Evolutionary conservation across 2,329 filamentous ascomycete species (phyloP).

Genomic region (Tolypocladium amazonense): DNA sequence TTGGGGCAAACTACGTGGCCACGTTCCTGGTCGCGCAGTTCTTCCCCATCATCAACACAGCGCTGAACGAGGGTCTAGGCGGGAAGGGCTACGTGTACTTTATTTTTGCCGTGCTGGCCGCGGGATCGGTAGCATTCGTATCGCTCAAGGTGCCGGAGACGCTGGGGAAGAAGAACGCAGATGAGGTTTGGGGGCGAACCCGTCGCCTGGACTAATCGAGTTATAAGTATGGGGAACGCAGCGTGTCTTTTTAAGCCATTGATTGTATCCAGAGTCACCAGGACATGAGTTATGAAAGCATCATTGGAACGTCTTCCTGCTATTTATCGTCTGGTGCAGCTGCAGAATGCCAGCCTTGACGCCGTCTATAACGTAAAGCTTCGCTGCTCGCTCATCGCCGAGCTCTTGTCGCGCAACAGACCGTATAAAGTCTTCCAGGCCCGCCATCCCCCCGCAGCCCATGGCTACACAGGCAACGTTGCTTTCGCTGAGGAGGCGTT

Average conservation of each 20-base stretch:
- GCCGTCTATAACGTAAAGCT: slow-evolving; percentile 61
- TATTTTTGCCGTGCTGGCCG: slow-evolving; percentile 71
- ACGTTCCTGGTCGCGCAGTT: slow-evolving; percentile 92
- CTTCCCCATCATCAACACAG: slow-evolving; percentile 77
- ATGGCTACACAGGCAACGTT: slow-evolving; percentile 62
- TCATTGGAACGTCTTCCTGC: slow-evolving; percentile 26
- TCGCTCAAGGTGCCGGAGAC: slow-evolving; percentile 73
- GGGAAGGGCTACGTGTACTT: slow-evolving; percentile 81
- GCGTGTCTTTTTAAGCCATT: neutral
- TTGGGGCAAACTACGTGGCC: slow-evolving; percentile 80
- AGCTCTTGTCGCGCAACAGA: slow-evolving; percentile 51
- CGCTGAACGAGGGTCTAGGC: slow-evolving; percentile 51
- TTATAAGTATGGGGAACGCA: neutral
- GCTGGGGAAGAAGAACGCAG: slow-evolving; percentile 68
- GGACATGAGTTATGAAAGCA: neutral
- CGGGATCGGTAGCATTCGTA: slow-evolving; percentile 61
- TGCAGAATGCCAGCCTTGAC: slow-evolving; percentile 59
- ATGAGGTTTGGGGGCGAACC: slow-evolving; percentile 82
- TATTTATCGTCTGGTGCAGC: slow-evolving; percentile 43
- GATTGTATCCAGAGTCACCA: neutral
- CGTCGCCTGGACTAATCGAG: slow-evolving; percentile 36
- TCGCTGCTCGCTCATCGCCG: slow-evolving; percentile 4
- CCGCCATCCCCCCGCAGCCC: slow-evolving; percentile 87
- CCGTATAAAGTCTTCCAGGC: slow-evolving; percentile 67
- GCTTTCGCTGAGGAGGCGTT: slow-evolving; percentile 45